Base-by-base conservation (phyloP, 2,329 filamentous ascomycete species). In the Pseudopyricularia cyperi region DNA sequence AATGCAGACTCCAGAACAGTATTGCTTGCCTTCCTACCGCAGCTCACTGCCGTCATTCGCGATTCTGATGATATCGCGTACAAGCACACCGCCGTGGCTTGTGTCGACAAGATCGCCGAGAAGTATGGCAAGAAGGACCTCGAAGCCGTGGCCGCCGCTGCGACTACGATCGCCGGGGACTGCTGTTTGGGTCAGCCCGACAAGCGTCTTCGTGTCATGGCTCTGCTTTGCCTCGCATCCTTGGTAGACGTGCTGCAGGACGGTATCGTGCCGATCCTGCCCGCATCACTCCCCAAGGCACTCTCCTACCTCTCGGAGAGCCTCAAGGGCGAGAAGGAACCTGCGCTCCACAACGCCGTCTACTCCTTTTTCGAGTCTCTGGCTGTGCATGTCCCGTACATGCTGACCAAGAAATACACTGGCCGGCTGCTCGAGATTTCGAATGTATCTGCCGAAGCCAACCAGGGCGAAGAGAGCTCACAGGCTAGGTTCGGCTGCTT, bases 41-140 rank as follows among this genome's bases (percentile, higher is more conserved):
- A 84, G 58, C 75, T 95, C 55, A 87, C 87, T 17, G 75, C 77
- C 19, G 86, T 94, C 46, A 80, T 98, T 54, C 74, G 83, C 52
- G 78, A 85, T 49, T 85, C 86, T 7, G 71, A 77, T 32, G 83
- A 93, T 57, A 77, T 85, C 51, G 75, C 81, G 28, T 84, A 93
- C 65, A 89, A 91, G 68, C 84, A 89, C 60, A 89, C 87, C 11
- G 87, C 90, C 1, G 83, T 98, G 55, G 82, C 83, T 34, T 97
- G 91, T 60, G 84, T 97, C 46, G 90, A 96, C 68, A 87, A 88
- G 66, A 94, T 98, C 56, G 80, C 87, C 2, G 90, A 96, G 68
- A 91, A 91, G 65, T 97, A 95, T 64, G 94, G 93, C 58, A 94
- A 93, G 72, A 94, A 90, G 65, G 87, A 95, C 61, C 75, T 85